Evolutionary conservation across 2,329 filamentous ascomycete species (phyloP), one percentile per base, ranked within the genome.

Genomic region (Fusarium sp.): DNA sequence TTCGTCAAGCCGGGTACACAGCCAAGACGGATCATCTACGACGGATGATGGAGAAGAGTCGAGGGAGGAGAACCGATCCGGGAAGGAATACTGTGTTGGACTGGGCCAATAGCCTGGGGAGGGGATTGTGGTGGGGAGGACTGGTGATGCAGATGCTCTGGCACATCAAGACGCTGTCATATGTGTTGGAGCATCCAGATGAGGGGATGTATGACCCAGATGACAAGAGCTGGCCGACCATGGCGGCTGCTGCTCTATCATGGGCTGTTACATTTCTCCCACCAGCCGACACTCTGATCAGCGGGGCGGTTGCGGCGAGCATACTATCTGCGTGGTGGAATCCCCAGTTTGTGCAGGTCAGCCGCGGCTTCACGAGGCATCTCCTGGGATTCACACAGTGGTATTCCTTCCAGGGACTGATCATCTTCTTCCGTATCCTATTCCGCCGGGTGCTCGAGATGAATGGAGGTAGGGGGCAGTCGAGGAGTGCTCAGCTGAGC

Each of bases 11-110:
- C 0, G 92, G 90, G 10, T 97, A 97, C 80, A 93, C 92, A 35
- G 95, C 95, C 31, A 94, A 94, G 82, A 93, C 94, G n/a, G 94
- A 97, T 76, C 90, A 95, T 72, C 83, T 97, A 35, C 88, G 92
- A 60, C 89, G 93, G 71, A 91, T 94, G 86, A 91, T 97, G 84
- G 91, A 94, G 54, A 90, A 89, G 75, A 92, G 87, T 57, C 84
- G 86, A 81, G 83, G 78, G 76, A 81, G 72, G 77, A 81, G 75
- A 54, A 65, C 73, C 5, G 65, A 65, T 1, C 75, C 77, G 18
- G 77, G 76, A 22, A 77, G 70, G 13, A 77, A 80, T 24, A 85
- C 86, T 1, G 67, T 79, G 18, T 76, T 89, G 22, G 86, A 89
- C 69, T 74, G 82, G 60, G 75, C 86, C 74, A 82, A 87, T 73